A percentile compares a stretch with the other conserved stretches of the same genome.
phyloP scores from a whole-genome alignment of 768 basidiomycete genomes.

The Amanita rubescens region DNA sequence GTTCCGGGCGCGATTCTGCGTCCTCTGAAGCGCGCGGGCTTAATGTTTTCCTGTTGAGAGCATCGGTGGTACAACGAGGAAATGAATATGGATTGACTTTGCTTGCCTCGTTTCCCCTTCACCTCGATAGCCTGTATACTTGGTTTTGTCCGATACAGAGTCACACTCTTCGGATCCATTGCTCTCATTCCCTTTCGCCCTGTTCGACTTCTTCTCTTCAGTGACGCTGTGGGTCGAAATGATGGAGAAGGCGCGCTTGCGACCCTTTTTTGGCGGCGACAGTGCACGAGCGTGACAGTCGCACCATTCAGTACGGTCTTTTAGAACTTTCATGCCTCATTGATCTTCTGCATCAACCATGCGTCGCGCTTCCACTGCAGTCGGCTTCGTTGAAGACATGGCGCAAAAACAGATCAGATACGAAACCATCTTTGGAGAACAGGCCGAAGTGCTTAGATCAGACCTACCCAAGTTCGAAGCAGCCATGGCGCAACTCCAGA shows the following conservation, averaged over 20 bases:
- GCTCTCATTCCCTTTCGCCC: not conserved
- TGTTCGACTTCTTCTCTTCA: not conserved
- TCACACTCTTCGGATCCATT: not conserved
- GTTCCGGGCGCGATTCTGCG: too few species aligned
- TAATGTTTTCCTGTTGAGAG: not conserved
- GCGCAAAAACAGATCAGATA: constrained; percentile 1
- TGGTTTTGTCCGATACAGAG: too few species aligned
- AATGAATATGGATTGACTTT: not conserved
- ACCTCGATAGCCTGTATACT: too few species aligned
- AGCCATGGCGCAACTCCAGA: constrained; percentile 7
- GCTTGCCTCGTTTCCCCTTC: not conserved
- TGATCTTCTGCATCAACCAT: not conserved
- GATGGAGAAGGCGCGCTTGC: not conserved
- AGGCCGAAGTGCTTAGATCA: constrained; percentile 7
- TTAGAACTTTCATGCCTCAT: too few species aligned
- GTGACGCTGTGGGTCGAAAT: not conserved
- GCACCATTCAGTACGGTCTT: too few species aligned
- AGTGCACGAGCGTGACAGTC: too few species aligned
- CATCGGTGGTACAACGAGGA: not conserved
- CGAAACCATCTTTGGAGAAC: constrained; percentile 4
- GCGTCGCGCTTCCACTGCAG: constrained; percentile 4
- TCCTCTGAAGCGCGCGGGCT: too few species aligned
- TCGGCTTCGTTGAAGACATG: constrained; percentile 6
- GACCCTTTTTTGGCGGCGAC: not conserved
- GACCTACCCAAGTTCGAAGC: constrained; percentile 8